Evolutionary conservation across 192 early-diverging fungal species (phyloP), one percentile per base, ranked within the genome.

Genomic region (Lobulomyces angularis): DNA sequence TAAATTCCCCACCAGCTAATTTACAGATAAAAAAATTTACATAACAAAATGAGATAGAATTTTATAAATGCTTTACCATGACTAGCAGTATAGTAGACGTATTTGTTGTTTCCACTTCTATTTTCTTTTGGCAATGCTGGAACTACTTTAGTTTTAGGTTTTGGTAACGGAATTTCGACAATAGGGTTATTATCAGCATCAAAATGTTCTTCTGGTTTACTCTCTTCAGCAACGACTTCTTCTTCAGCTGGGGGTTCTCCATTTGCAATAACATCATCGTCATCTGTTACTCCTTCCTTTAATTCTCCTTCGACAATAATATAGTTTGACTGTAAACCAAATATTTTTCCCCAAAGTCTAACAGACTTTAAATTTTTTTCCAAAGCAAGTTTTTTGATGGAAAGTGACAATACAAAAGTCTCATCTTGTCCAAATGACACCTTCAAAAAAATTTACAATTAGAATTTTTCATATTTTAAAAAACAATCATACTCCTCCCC

Each of bases 1-100:
- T 49, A 70, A 70, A 77, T n/a, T 46, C 44, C 8, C 54, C 72
- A 35, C 74, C 71, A 51, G 54, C 62, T 63, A 41, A 0, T 3
- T 27, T 30, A 3, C 16, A 24, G 4, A 41, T 2, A 3, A 6
- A 25, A 29, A 12, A 8, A 16, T 7, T 5, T 11, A 8, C 6
- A 23, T 7, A 6, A 17, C 14, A 16, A 35, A 11, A 43, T 8
- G 21, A 14, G 22, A 8, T 11, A 29, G 12, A 44, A 3, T 35
- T 35, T 35, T 2, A 32, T 9, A 35, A 32, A 38, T 37, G 11
- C 20, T 14, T 50, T 35, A 74, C 71, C 51, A 28, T 56, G 61
- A 17, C 38, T 45, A 46, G 66, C 69, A 8, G 65, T 64, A 45
- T 77, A 77, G 48, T 77, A 77, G 12, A 77, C 59, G 46, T 75